These are phyloP conservation scores for Sisymbrium altissimum DNA, from an alignment of 345 rosid genomes.

Conservation along the genomic window DNA sequence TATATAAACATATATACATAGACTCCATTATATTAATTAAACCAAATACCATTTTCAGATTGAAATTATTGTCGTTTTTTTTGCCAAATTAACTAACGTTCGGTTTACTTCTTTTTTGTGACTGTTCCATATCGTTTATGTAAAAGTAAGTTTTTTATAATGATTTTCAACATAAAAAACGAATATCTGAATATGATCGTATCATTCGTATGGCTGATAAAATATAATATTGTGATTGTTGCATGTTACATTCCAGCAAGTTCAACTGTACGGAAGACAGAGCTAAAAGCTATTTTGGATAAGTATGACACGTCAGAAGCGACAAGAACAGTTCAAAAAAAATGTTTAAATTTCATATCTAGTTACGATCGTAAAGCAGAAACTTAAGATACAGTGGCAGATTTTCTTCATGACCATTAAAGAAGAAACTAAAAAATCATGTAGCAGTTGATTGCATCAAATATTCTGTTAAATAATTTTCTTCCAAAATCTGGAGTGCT, in stretches of 20 bases:
- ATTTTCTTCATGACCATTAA: conserved; percentile 13
- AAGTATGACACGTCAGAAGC: conserved; percentile 25
- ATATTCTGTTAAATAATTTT: not conserved
- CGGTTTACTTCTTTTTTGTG: not conserved
- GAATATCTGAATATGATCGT: not conserved
- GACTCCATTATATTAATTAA: not conserved
- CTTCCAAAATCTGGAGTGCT: not conserved
- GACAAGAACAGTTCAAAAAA: conserved; percentile 4
- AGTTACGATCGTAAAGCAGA: conserved; percentile 8
- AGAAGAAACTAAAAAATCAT: not conserved
- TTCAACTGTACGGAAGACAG: conserved; percentile 25
- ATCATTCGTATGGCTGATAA: not conserved
- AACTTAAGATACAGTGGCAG: conserved; percentile 18
- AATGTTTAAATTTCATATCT: not conserved
- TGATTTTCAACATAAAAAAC: not conserved
- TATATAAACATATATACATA: not conserved
- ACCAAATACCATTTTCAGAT: not conserved
- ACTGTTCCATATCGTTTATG: not conserved
- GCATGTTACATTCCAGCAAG: conserved; percentile 29
- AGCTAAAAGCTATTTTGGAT: conserved; percentile 21
- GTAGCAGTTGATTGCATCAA: not conserved
- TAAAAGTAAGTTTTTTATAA: not conserved
- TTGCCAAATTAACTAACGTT: not conserved
- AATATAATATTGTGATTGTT: not conserved
- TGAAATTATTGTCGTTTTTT: not conserved